These are phyloP conservation scores for Chenopodium quinoa DNA, from an alignment of 148 eudicot species.

Conservation along the genomic window DNA sequence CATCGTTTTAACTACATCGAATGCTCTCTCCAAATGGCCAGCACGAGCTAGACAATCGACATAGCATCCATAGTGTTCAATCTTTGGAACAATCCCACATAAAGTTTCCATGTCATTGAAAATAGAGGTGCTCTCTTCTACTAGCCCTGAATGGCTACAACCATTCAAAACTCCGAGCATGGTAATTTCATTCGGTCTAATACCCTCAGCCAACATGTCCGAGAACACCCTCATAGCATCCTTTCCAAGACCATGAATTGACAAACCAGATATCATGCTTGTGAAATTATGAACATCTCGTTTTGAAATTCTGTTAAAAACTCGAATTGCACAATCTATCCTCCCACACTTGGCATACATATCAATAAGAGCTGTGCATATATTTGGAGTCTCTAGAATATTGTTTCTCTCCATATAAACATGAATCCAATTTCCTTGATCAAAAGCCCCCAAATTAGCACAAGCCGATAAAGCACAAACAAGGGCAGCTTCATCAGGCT, in stretches of 20 bases:
- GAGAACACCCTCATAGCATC: constrained; percentile 49
- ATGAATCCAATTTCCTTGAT: constrained; percentile 53
- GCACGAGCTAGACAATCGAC: constrained; percentile 65
- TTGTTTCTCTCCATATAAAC: constrained; percentile 37
- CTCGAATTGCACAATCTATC: constrained; percentile 40
- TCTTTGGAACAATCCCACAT: constrained; percentile 47
- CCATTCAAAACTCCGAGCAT: constrained; percentile 57
- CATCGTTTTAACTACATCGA: constrained; percentile 48
- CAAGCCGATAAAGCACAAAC: constrained; percentile 75
- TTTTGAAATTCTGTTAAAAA: constrained; percentile 34
- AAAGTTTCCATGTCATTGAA: constrained; percentile 46
- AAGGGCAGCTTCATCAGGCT: constrained; percentile 61
- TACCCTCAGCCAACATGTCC: constrained; percentile 42
- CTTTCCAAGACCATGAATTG: constrained; percentile 56
- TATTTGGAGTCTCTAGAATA: constrained; percentile 35
- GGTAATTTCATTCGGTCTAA: constrained; percentile 58
- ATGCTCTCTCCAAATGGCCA: constrained; percentile 53
- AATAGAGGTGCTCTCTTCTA: constrained; percentile 44
- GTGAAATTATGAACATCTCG: constrained; percentile 51
- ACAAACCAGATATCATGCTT: constrained; percentile 56
- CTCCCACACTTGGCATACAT: constrained; percentile 79
- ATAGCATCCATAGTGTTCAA: constrained; percentile 69
- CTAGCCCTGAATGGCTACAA: constrained; percentile 68
- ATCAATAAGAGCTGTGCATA: constrained; percentile 58
- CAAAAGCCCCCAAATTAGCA: constrained; percentile 64